phyloP scores from a whole-genome alignment of 1,284 basidiomycete genomes.

The Peniophora sp. region DNA sequence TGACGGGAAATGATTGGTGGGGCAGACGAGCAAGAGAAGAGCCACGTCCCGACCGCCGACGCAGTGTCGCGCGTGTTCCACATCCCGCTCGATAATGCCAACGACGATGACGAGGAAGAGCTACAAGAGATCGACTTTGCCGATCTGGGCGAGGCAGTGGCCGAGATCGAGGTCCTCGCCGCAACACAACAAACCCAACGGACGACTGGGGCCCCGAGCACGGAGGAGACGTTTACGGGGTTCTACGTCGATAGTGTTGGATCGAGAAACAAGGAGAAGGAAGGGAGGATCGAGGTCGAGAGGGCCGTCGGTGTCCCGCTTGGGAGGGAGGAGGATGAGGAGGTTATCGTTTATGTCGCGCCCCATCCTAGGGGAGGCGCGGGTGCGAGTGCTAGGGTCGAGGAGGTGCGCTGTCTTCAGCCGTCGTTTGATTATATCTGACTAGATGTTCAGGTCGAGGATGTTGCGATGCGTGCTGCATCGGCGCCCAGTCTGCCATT shows the following conservation, averaged over 20 bases:
- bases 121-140: constrained; percentile 61
- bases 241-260: constrained; percentile 25
- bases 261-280: constrained; percentile 5
- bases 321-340: constrained; percentile 22
- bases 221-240: constrained; percentile 34
- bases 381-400: constrained; percentile 20
- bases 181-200: constrained; percentile 3
- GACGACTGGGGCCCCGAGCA: constrained; percentile 6
- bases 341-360: constrained; percentile 33
- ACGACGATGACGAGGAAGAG: constrained; percentile 29
- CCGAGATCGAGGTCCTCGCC: constrained; percentile 23
- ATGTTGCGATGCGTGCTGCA: no score
- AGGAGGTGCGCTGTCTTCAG: no score
- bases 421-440: constrained; percentile 6
- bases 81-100: constrained; percentile 15
- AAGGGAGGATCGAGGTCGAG: constrained; percentile 8
- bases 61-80: constrained; percentile 53
- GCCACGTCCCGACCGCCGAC: constrained; percentile 59
- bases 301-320: constrained; percentile 6
- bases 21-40: constrained; percentile 37
- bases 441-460: no score
- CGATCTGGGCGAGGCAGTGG: constrained; percentile 41
- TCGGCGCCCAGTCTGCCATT: no score
- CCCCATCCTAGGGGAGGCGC: constrained; percentile 28
- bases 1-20: no score